Evolutionary conservation across 2,329 filamentous ascomycete species (phyloP), one percentile per base, ranked within the genome.

Genomic region (Tothia fuscella): DNA sequence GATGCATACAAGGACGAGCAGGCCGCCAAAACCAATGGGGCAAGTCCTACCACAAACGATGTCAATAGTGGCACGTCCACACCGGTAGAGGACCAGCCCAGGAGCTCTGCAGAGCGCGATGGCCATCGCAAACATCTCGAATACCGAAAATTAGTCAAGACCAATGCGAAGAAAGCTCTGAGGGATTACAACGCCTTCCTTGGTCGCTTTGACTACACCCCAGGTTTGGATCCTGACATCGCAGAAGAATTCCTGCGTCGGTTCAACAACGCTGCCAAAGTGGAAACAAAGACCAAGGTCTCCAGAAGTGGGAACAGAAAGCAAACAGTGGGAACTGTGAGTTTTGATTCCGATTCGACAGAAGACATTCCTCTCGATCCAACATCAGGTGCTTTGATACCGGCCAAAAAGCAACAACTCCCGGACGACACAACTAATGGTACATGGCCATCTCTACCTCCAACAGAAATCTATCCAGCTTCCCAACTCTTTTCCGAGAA

Each of bases 201-300:
- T 29, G 75, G 76, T 1, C 68, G 78, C 45, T 78, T 91, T 48
- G 81, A 91, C 52, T 91, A 91, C 59, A 82, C 84, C 0, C 82
- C 83, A 0, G 74, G 82, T 37, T 59, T 83, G 31, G 72, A 80
- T 6, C 60, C 72, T 33, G 70, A 76, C 33, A 61, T 76, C 20
- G 72, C 70, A 14, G 72, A 76, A 41, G 69, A 71, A 31, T 74
- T 75, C 47, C 58, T 70, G 41, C 62, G 71, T 32, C 74, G 73
- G 45, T 68, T 81, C 6, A 76, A 75, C 50, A 63, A 71, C 45
- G 67, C 71, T 19, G 69, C 70, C 35, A 64, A 72, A 50, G 67
- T 22, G 22, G 26, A 36, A 14, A 14, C 39, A 7, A 32, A 40
- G 16, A 40, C 16, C 7, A 21, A 37, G 26, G 31, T 22, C 14